A percentile compares a stretch with the other conserved stretches of the same genome.
These are phyloP conservation scores for Tolypocladium nubicola DNA, from an alignment of 2,329 filamentous ascomycete species.

Conservation along the genomic window DNA sequence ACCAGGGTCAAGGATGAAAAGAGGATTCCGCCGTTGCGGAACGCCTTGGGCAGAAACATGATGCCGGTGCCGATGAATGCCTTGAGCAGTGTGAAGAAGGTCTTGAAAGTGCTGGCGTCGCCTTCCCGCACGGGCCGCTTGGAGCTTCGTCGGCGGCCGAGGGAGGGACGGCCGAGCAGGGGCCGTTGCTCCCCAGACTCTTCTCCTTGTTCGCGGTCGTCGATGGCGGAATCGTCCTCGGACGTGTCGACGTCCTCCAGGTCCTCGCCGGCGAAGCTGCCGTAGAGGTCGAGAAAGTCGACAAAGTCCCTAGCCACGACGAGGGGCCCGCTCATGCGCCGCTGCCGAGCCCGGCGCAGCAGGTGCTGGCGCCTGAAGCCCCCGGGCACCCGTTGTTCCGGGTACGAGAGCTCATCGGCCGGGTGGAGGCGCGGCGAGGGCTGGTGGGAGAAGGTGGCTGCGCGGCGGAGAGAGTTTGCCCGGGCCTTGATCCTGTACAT, in stretches of 20 bases:
- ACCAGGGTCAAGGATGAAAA: constrained; percentile 64
- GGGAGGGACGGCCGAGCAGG: constrained; percentile 25
- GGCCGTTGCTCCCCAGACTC: constrained; percentile 45
- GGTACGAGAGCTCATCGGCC: constrained; percentile 19
- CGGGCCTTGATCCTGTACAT: constrained; percentile 63
- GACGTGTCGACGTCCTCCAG: constrained; percentile 35
- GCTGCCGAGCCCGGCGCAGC: constrained; percentile 27
- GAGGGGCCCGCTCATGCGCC: constrained; percentile 22
- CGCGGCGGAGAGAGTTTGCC: constrained; percentile 38
- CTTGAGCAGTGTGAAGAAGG: constrained; percentile 70
- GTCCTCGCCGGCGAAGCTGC: constrained; percentile 67
- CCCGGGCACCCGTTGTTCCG: constrained; percentile 31
- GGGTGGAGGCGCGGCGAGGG: constrained; percentile 19
- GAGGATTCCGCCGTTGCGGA: constrained; percentile 66
- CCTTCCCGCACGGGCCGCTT: constrained; percentile 34
- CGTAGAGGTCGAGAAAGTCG: constrained; percentile 66
- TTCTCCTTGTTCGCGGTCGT: constrained; percentile 31
- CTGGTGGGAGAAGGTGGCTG: constrained; percentile 57
- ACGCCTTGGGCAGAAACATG: constrained; percentile 73
- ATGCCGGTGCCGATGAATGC: constrained; percentile 73
- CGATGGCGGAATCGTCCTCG: constrained; percentile 47
- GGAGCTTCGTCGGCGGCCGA: constrained; percentile 44
- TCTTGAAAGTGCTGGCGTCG: constrained; percentile 58
- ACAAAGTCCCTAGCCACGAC: constrained; percentile 61
- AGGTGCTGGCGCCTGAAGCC: constrained; percentile 36